These are phyloP conservation scores for Macrolepiota fuliginosa DNA, from an alignment of 768 basidiomycete genomes.

Conservation along the genomic window DNA sequence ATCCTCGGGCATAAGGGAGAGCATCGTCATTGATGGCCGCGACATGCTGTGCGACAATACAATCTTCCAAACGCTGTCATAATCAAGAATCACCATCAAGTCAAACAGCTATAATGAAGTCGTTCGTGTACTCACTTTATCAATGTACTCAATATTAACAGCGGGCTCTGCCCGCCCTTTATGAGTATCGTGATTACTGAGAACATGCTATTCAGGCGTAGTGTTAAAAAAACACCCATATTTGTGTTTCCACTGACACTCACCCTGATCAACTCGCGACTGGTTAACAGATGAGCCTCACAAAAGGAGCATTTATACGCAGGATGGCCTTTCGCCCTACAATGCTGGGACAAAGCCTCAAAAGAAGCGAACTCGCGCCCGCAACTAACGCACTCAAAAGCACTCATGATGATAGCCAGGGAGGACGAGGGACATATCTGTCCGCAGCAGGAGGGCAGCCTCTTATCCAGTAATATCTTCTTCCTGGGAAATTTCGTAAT, in stretches of 20 bases:
- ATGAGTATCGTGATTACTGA: neutral
- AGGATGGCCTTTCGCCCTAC: neutral
- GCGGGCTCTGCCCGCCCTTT: neutral
- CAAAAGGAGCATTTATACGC: neutral
- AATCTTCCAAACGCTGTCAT: neutral
- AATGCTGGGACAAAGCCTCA: neutral
- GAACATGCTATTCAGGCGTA: neutral
- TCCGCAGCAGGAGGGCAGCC: neutral
- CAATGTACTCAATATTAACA: neutral
- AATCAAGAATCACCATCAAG: neutral
- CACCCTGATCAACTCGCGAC: neutral
- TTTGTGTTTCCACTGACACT: neutral
- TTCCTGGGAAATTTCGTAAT: neutral
- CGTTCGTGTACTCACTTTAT: neutral
- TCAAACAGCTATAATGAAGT: neutral
- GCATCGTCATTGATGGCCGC: neutral
- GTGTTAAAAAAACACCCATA: neutral
- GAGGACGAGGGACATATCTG: neutral
- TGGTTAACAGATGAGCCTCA: neutral
- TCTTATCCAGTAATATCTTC: neutral
- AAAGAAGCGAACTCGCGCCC: neutral
- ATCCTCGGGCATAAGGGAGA: neutral
- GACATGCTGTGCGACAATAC: neutral
- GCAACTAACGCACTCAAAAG: neutral
- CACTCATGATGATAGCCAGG: neutral